Conservation (phyloP, 345 rosid species). For the Melaleuca alternifolia region DNA sequence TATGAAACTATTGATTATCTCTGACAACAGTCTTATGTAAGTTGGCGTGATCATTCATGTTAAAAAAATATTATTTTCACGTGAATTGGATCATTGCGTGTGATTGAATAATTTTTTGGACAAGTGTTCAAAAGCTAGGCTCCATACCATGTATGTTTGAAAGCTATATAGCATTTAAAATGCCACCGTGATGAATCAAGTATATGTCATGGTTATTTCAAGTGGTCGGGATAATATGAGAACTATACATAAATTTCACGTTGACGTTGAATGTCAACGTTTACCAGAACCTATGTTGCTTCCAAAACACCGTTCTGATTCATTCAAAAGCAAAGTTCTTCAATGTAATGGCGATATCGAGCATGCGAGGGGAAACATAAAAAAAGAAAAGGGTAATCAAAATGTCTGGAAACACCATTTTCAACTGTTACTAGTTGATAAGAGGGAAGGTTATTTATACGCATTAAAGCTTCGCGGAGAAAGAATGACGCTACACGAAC, state of each 20-base stretch:
- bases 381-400: too few relatives aligned
- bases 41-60: not conserved
- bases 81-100: not conserved
- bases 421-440: not conserved
- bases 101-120: not conserved
- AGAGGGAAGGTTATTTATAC: not conserved
- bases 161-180: not conserved
- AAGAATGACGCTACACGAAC: not conserved
- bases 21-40: not conserved
- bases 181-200: not conserved
- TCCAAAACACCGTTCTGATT: not conserved
- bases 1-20: too few relatives aligned
- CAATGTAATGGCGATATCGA: not conserved
- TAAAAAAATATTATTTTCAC: not conserved
- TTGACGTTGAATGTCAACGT: not conserved
- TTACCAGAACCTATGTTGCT: not conserved
- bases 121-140: not conserved
- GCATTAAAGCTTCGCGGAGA: not conserved
- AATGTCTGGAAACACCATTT: not conserved
- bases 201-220: not conserved
- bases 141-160: not conserved
- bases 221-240: not conserved
- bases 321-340: not conserved
- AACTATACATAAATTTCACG: not conserved
- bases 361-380: too few relatives aligned